These are phyloP conservation scores for Solanum pimpinellifolium DNA, from an alignment of 257 asterid species.

Conservation along the genomic window DNA sequence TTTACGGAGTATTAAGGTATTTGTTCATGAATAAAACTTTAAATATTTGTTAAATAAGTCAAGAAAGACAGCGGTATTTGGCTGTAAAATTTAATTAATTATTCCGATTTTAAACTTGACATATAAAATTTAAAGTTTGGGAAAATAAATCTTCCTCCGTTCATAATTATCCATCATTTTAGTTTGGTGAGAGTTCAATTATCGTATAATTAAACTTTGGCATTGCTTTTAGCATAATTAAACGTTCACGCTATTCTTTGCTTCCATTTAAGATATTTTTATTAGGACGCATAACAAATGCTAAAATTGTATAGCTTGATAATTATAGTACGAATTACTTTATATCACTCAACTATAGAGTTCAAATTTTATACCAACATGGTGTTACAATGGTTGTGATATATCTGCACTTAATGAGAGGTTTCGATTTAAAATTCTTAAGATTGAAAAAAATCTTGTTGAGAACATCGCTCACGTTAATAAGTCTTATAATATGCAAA, in stretches of 20 bases:
- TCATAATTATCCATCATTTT: neutral
- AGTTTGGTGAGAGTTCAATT: neutral
- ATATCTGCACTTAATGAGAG: fast-evolving
- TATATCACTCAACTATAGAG: neutral
- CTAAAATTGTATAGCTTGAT: neutral
- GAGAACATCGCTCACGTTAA: fast-evolving
- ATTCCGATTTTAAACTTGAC: neutral
- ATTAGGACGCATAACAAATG: neutral
- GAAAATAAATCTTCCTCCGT: neutral
- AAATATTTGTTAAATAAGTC: neutral
- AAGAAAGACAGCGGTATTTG: neutral
- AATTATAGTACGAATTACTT: neutral
- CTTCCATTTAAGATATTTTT: neutral
- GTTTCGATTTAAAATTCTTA: fast-evolving
- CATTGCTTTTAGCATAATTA: neutral
- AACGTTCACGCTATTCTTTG: neutral
- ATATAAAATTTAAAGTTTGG: neutral
- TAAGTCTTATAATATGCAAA: fast-evolving
- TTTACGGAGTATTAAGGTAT: neutral
- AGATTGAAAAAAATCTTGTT: neutral
- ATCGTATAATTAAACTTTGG: neutral
- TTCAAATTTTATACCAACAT: neutral
- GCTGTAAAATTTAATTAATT: neutral
- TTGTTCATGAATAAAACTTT: neutral
- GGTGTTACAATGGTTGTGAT: neutral